Evolutionary conservation across 768 basidiomycete genomes (phyloP).

Genomic region (Mycena rebaudengoi): DNA sequence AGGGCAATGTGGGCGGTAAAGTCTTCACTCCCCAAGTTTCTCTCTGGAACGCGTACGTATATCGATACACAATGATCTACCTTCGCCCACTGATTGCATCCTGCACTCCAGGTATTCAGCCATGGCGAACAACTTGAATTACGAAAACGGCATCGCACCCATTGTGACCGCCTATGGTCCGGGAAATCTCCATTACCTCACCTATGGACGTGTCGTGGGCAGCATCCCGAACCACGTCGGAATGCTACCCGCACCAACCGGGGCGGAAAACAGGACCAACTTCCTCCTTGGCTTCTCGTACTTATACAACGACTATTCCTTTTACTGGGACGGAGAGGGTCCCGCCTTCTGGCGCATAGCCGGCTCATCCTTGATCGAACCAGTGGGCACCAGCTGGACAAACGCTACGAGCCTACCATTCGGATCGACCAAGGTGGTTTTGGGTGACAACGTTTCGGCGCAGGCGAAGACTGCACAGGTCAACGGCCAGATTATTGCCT

Average conservation of each 20-base stretch:
- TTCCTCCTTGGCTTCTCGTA: slow-evolving; percentile 7
- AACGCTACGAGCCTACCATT: not conserved
- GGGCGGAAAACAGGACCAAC: not conserved
- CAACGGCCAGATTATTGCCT: too few species aligned
- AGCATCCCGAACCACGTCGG: not conserved
- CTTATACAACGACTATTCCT: not conserved
- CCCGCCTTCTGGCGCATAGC: not conserved
- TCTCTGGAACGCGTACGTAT: too few species aligned
- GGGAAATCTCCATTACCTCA: not conserved
- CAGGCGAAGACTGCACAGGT: too few species aligned
- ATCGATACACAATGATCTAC: too few species aligned
- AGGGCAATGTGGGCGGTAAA: too few species aligned
- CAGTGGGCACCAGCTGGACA: slow-evolving; percentile 9
- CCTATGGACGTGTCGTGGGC: not conserved
- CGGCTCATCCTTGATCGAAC: not conserved
- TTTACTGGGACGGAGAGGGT: slow-evolving; percentile 9
- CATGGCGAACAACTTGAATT: too few species aligned
- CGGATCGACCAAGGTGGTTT: not conserved
- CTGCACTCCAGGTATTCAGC: too few species aligned
- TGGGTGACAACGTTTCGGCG: not conserved
- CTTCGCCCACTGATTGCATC: too few species aligned
- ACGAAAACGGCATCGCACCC: not conserved
- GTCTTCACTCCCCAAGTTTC: too few species aligned
- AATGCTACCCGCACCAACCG: not conserved
- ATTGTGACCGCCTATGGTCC: not conserved